phyloP scores from a whole-genome alignment of 2,329 filamentous ascomycete genomes.

The Simplicillium aogashimaense region DNA sequence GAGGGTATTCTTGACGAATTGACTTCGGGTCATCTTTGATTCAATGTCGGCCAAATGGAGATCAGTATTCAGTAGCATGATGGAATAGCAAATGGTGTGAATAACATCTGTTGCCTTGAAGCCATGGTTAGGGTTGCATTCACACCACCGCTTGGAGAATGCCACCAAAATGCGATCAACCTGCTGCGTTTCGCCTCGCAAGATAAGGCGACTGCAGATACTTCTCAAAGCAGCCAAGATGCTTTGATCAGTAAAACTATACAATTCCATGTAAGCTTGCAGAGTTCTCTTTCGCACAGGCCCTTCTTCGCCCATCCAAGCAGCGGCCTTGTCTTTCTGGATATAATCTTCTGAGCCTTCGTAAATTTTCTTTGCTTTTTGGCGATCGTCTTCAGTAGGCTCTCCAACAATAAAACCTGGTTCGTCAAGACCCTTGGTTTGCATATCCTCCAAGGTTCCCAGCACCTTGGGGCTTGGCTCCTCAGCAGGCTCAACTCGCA shows the following conservation, averaged over 20 bases:
- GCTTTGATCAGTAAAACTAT: conserved; percentile 74
- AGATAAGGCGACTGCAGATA: conserved; percentile 69
- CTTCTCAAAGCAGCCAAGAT: conserved; percentile 69
- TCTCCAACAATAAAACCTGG: conserved; percentile 48
- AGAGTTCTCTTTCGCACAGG: conserved; percentile 47
- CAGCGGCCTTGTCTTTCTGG: conserved; percentile 67
- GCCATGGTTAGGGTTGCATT: conserved; percentile 84
- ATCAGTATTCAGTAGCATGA: conserved; percentile 92
- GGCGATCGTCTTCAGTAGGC: conserved; percentile 58
- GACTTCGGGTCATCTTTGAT: conserved; percentile 86
- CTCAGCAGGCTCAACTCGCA: conserved; percentile 30
- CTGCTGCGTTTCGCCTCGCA: conserved; percentile 92
- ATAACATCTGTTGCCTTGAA: conserved; percentile 92
- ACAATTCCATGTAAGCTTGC: conserved; percentile 82
- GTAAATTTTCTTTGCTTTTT: conserved; percentile 74
- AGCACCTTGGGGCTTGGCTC: conserved; percentile 26
- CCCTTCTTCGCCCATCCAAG: conserved; percentile 77
- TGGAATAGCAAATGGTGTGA: conserved; percentile 93
- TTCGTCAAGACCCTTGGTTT: conserved; percentile 41
- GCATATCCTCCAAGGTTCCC: conserved; percentile 20
- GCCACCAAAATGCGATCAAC: conserved; percentile 88
- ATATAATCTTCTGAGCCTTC: conserved; percentile 78
- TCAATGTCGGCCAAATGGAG: conserved; percentile 92
- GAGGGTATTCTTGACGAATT: conserved; percentile 96
- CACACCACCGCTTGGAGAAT: conserved; percentile 84